phyloP scores from a whole-genome alignment of 805 yeast genomes.

The Lachancea fermentati region DNA sequence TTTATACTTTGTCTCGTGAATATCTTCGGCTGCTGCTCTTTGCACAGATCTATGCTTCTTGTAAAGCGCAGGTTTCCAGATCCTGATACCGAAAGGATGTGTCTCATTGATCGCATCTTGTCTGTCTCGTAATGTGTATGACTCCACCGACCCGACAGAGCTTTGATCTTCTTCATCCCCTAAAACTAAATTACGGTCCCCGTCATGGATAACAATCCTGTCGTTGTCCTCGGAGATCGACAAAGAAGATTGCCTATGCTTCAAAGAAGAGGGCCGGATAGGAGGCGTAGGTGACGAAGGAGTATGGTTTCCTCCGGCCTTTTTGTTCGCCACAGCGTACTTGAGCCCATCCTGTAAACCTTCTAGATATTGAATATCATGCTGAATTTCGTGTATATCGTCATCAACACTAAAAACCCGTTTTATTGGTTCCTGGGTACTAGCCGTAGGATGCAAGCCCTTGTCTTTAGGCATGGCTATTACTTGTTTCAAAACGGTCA shows the following conservation, averaged over 20 bases:
- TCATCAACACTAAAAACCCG: constrained; percentile 74
- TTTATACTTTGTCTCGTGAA: constrained; percentile 65
- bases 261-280: constrained; percentile 7
- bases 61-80: constrained; percentile 97
- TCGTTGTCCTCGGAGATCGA: constrained; percentile 8
- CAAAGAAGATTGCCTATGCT: constrained; percentile 1
- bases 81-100: constrained; percentile 96
- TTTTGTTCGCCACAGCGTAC: constrained; percentile 32
- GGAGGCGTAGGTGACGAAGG: constrained; percentile 7
- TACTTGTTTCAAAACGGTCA: not conserved
- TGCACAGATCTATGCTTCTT: constrained; percentile 91
- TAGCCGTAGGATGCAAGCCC: constrained; percentile 9
- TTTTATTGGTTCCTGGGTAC: constrained; percentile 23
- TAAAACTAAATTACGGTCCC: constrained; percentile 4
- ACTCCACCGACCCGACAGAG: constrained; percentile 49
- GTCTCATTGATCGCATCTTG: constrained; percentile 95
- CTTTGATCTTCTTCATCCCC: constrained; percentile 15
- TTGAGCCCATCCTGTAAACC: constrained; percentile 70
- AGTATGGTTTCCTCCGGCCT: constrained; percentile 7
- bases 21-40: constrained; percentile 84
- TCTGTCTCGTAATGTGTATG: constrained; percentile 82
- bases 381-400: constrained; percentile 65
- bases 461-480: constrained; percentile 10
- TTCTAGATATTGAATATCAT: constrained; percentile 58
- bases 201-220: constrained; percentile 5